Evolutionary conservation across 148 eudicot species (phyloP).

Genomic region (Bassia scoparia): DNA sequence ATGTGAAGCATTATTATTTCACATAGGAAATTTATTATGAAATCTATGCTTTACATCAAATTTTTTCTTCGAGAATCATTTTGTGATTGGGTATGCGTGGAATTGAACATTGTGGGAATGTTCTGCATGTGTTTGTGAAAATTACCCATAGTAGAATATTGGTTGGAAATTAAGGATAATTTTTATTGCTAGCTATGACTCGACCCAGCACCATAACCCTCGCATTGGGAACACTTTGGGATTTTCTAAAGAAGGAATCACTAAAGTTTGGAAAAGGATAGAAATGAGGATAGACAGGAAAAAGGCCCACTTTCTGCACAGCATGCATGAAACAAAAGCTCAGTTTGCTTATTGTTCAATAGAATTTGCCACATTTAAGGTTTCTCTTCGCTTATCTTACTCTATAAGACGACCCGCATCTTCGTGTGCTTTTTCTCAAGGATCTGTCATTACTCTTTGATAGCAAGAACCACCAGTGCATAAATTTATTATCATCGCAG

Average conservation of each 20-base stretch:
- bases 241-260: constrained; percentile 69
- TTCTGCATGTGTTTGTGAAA: no score
- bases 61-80: no score
- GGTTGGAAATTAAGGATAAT: no score
- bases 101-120: no score
- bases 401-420: constrained; percentile 9
- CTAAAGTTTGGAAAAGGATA: constrained; percentile 77
- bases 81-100: no score
- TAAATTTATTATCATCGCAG: constrained; percentile 34
- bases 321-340: constrained; percentile 44
- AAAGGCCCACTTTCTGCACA: constrained; percentile 82
- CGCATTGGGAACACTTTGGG: constrained; percentile 69
- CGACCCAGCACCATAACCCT: constrained; percentile 82
- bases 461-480: constrained; percentile 1
- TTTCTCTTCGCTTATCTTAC: constrained; percentile 19
- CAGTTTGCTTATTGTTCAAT: constrained; percentile 25
- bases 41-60: no score
- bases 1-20: no score
- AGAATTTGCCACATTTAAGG: constrained; percentile 22
- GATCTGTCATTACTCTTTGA: constrained; percentile 19
- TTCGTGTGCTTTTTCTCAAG: constrained; percentile 5
- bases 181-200: no score
- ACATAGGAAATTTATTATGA: no score
- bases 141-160: no score
- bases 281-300: constrained; percentile 55